These are phyloP conservation scores for Agrocybe chaxingu DNA, from an alignment of 768 basidiomycete genomes.

Conservation along the genomic window DNA sequence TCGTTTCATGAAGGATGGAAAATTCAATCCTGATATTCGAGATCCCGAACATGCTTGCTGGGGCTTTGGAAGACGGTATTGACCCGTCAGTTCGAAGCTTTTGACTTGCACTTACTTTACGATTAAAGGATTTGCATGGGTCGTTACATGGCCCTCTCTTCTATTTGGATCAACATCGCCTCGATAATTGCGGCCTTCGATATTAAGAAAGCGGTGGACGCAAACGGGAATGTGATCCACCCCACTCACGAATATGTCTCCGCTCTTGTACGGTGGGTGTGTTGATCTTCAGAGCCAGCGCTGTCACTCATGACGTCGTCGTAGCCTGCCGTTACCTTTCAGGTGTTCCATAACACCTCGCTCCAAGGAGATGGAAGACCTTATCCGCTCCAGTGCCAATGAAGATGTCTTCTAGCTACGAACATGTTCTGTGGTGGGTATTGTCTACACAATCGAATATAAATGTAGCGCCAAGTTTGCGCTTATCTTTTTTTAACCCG, in stretches of 20 bases:
- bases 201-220: conserved; percentile 18
- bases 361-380: conserved; percentile 2
- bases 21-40: conserved; percentile 20
- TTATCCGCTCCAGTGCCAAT: conserved; percentile 3
- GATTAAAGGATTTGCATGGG: conserved; percentile 18
- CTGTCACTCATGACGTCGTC: neutral
- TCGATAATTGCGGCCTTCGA: conserved; percentile 22
- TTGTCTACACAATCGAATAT: no score
- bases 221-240: conserved; percentile 13
- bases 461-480: no score
- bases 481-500: no score
- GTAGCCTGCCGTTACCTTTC: conserved; percentile 10
- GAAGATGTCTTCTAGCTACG: neutral
- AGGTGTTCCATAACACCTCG: conserved; percentile 13
- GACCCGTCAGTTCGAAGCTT: neutral
- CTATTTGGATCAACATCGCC: conserved; percentile 21
- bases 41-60: conserved; percentile 25
- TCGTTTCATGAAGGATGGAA: conserved; percentile 30
- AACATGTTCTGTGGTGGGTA: no score
- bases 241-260: conserved; percentile 14
- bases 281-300: no score
- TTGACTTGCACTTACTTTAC: neutral
- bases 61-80: conserved; percentile 29
- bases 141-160: conserved; percentile 17
- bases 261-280: conserved; percentile 16